Base-by-base conservation (phyloP, 768 basidiomycete genomes). In the Tricholomella constricta region DNA sequence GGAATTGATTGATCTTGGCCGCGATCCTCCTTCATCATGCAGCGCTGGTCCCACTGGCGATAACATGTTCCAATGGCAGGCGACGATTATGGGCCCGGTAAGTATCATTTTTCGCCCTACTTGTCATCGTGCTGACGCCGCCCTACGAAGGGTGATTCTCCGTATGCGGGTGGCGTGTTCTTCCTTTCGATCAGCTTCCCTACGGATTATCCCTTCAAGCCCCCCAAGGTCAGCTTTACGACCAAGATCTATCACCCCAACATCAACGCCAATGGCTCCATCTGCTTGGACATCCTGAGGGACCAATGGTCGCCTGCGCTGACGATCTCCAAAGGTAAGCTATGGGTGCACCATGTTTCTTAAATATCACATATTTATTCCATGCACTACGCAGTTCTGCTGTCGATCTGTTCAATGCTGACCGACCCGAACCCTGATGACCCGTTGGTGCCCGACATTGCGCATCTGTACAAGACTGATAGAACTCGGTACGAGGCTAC, bases 211-310 rank as follows among this genome's bases (percentile, higher is more conserved):
- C 97, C 97, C 22, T 98, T 98, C 88, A 98, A 98, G 78, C 97
- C 97, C 37, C 97, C 97, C 74, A 99, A 99, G 84, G 94, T 99
- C 76, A 89, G 89, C 79, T 99, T 99, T 75, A 96, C 94, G 62
- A 98, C 97, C 68, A 98, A 97, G 90, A 98, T 98, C 65, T 98
- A 98, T 73, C 96, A 98, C 74, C 96, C 96, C 31, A 98, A 98
- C 81, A 98, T 99, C 94, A 99, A 99, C 71, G 92, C 96, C 63
- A 99, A 99, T 66, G 97, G 97, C 36, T 95, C 93, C 59, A 98
- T 99, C 73, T 99, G 96, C 73, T 77, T 99, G 64, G 97, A 99
- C 73, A 99, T 99, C 68, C 78, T 99, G 69, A 82, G 95, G 73
- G 97, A 99, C 72, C 97, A 98, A 70, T 99, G 97, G 97, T 94